Percentiles rank a stretch among this genome's conserved stretches.
Conservation (phyloP, 805 yeast genomes). For the Ogataea ganodermae region DNA sequence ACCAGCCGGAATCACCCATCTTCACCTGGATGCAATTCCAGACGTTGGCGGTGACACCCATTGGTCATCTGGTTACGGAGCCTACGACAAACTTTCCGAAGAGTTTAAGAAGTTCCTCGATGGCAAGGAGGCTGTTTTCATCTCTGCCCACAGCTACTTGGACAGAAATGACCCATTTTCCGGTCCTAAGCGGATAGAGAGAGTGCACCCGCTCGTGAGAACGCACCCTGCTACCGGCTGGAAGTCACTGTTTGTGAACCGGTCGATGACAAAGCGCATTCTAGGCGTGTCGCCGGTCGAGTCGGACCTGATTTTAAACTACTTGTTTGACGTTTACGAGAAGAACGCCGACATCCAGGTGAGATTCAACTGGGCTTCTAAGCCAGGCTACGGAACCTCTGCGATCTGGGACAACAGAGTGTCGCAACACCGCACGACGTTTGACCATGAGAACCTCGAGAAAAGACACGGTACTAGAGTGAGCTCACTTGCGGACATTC, state of each 20-base stretch:
- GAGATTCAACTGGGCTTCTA: conserved; percentile 49
- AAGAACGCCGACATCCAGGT: conserved; percentile 56
- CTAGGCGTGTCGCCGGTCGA: conserved; percentile 54
- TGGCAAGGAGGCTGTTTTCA: conserved; percentile 48
- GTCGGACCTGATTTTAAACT: conserved; percentile 46
- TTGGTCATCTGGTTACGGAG: conserved; percentile 58
- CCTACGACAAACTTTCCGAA: conserved; percentile 55
- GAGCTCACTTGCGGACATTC: conserved; percentile 53
- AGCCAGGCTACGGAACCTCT: conserved; percentile 42
- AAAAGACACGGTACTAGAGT: conserved; percentile 57
- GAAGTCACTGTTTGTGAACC: conserved; percentile 57
- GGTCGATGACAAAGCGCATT: conserved; percentile 50
- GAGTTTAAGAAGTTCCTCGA: conserved; percentile 51
- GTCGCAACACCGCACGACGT: conserved; percentile 44
- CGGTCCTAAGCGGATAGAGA: conserved; percentile 49
- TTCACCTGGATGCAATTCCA: conserved; percentile 53
- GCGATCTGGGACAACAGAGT: conserved; percentile 52
- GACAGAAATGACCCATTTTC: conserved; percentile 45
- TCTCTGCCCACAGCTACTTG: conserved; percentile 41
- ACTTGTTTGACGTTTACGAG: conserved; percentile 44
- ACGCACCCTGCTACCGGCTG: conserved; percentile 69
- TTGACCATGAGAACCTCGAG: conserved; percentile 42
- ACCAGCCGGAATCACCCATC: conserved; percentile 56
- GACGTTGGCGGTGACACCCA: conserved; percentile 55
- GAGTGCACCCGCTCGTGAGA: conserved; percentile 61